A percentile compares a stretch with the other conserved stretches of the same genome.
Evolutionary conservation across 139 green algal genomes (phyloP).

Genomic region (Closterium sp.): DNA sequence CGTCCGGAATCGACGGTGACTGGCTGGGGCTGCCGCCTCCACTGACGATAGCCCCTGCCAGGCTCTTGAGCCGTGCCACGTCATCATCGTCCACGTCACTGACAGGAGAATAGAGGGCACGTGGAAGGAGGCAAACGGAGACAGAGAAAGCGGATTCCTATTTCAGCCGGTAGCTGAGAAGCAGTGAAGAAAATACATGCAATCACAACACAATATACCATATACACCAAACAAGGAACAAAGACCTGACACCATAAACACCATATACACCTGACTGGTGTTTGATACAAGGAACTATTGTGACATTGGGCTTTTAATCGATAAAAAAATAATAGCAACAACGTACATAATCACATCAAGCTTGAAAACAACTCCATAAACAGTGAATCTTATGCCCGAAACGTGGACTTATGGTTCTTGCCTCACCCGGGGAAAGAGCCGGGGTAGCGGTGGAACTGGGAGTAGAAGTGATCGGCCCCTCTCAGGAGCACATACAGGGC

Average conservation of each 20-base stretch:
- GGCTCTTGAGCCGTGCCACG: conserved; percentile 66
- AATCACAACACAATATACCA: no score
- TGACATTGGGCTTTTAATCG: no score
- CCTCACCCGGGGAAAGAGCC: conserved; percentile 61
- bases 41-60: conserved; percentile 49
- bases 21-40: conserved; percentile 34
- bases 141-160: no score
- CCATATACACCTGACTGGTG: neutral
- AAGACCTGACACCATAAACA: no score
- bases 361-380: no score
- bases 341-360: no score
- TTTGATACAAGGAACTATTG: neutral
- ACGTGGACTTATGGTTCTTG: no score
- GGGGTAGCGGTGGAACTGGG: conserved; percentile 60
- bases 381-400: neutral
- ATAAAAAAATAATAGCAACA: no score
- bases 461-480: conserved; percentile 71
- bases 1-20: conserved; percentile 24
- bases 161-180: no score
- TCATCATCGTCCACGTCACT: conserved; percentile 68
- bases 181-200: no score
- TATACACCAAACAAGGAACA: no score
- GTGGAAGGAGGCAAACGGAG: neutral
- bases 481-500: conserved; percentile 80
- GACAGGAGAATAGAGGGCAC: neutral